These are phyloP conservation scores for Solanum sejunctum DNA, from an alignment of 257 asterid genomes.

Conservation along the genomic window DNA sequence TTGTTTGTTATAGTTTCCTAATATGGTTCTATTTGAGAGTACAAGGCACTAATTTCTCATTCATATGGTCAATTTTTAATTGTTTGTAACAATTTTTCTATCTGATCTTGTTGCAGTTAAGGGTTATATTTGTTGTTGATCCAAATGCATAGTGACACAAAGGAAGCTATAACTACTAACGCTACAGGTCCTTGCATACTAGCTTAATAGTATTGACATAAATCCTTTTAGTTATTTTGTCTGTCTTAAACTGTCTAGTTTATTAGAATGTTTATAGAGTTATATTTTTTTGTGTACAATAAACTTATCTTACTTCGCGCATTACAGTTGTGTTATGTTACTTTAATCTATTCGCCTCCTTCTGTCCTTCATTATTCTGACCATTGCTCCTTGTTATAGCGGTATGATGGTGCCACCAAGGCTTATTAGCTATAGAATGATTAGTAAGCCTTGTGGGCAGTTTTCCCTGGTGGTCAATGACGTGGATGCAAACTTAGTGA, in stretches of 20 bases:
- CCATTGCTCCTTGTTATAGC: neutral
- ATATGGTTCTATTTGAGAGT: neutral
- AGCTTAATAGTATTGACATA: too few species aligned
- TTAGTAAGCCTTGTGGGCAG: too few species aligned
- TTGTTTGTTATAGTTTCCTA: neutral
- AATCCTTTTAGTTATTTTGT: too few species aligned
- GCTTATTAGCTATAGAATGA: neutral
- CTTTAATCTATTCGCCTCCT: neutral
- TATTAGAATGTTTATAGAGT: constrained; percentile 17
- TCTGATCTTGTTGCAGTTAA: too few species aligned
- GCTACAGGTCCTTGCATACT: too few species aligned
- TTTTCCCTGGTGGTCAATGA: too few species aligned
- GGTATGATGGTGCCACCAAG: neutral
- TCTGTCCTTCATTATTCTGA: neutral
- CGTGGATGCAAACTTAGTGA: neutral
- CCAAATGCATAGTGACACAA: too few species aligned
- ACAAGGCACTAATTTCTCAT: neutral
- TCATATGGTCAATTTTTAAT: too few species aligned
- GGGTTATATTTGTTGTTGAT: too few species aligned
- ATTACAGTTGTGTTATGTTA: neutral
- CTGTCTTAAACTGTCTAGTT: constrained; percentile 11
- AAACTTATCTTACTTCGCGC: neutral
- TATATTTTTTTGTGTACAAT: constrained; percentile 13
- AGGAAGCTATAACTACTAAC: too few species aligned
- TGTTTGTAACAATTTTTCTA: too few species aligned